These are phyloP conservation scores for Wallacemonas sp. DNA, from an alignment of 208 protist genomes.

Conservation along the genomic window DNA sequence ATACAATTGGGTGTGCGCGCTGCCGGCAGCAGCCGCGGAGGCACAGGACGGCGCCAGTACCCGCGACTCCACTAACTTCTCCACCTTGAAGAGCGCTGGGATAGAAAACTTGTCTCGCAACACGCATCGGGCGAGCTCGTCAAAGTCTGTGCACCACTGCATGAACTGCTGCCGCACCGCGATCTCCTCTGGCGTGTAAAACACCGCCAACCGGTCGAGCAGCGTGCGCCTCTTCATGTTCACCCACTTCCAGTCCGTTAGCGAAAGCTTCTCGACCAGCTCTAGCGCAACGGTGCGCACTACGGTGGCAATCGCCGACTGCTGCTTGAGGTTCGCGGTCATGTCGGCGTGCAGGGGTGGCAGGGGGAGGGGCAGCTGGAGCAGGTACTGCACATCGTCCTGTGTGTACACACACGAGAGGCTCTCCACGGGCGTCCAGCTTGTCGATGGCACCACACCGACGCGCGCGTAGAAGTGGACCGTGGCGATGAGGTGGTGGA, in stretches of 20 bases:
- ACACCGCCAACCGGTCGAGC: neutral
- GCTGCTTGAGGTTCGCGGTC: neutral
- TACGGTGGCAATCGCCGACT: neutral
- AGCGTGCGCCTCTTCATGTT: neutral
- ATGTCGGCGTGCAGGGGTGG: neutral
- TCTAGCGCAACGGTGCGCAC: neutral
- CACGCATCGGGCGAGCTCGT: neutral
- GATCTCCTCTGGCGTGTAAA: neutral
- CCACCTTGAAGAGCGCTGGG: constrained; percentile 27
- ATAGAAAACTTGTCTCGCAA: neutral
- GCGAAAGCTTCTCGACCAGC: neutral
- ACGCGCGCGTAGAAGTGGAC: neutral
- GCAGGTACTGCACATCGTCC: constrained; percentile 4
- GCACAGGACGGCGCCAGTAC: too few relatives aligned
- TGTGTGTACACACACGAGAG: neutral
- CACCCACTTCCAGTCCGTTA: neutral
- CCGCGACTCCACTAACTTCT: constrained; percentile 26
- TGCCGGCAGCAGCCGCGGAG: too few relatives aligned
- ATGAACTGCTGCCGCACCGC: neutral
- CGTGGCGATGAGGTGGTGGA: neutral
- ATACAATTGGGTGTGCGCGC: too few relatives aligned
- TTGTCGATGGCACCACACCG: neutral
- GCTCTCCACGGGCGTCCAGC: neutral
- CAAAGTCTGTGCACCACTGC: neutral
- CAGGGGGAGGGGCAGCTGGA: constrained; percentile 1